phyloP scores from a whole-genome alignment of 345 rosid genomes.

The Pugionium dolabratum region DNA sequence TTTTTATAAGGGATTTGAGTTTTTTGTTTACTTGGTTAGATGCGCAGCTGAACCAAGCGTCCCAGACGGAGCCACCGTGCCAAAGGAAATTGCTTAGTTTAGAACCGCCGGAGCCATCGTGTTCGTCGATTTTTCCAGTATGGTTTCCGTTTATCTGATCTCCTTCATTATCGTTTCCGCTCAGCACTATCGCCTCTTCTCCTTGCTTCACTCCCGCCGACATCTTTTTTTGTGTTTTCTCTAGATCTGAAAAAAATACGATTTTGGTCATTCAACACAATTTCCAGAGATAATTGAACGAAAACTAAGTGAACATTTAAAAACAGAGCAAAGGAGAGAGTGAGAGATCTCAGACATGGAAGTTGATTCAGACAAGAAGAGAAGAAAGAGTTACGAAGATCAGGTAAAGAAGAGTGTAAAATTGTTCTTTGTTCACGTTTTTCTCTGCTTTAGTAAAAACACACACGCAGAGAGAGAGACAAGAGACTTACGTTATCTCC shows the following conservation, averaged over 20 bases:
- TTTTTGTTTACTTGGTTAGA: constrained; percentile 70
- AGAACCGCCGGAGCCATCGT: constrained; percentile 42
- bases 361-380: constrained; percentile 15
- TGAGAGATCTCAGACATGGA: constrained; percentile 19
- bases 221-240: constrained; percentile 49
- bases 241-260: constrained; percentile 46
- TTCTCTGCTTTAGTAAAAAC: background rate
- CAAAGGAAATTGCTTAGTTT: constrained; percentile 70
- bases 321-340: constrained; percentile 7
- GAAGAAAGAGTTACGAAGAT: constrained; percentile 1
- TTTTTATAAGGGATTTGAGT: background rate
- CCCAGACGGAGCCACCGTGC: constrained; percentile 99
- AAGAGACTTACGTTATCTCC: constrained; percentile 30
- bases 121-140: constrained; percentile 43
- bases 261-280: background rate
- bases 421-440: constrained; percentile 25
- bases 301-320: constrained; percentile 5
- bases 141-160: constrained; percentile 37
- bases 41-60: constrained; percentile 99
- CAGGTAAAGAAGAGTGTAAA: constrained; percentile 19
- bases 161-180: constrained; percentile 52
- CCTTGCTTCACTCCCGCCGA: constrained; percentile 51
- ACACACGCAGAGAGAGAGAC: background rate
- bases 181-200: constrained; percentile 84
- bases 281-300: background rate